Percentiles rank a stretch among this genome's conserved stretches.
Evolutionary conservation across 2,329 filamentous ascomycete species (phyloP).

Genomic region (Malbranchea cinnamomea): DNA sequence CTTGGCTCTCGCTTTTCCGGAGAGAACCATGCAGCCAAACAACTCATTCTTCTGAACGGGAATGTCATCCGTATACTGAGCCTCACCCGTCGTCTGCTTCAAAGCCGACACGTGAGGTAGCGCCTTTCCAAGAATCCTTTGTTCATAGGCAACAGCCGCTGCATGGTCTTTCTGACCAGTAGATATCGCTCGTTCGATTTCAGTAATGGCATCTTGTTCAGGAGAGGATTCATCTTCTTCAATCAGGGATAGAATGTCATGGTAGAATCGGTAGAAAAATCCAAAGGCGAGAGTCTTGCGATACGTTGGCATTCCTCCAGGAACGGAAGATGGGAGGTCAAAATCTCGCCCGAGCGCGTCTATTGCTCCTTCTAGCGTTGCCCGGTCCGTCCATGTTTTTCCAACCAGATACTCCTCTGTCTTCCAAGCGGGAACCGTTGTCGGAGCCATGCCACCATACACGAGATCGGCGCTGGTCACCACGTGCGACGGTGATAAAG

Average conservation of each 20-base stretch:
- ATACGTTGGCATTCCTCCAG: slow-evolving; percentile 95
- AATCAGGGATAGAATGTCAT: slow-evolving; percentile 57
- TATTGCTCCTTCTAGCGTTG: slow-evolving; percentile 82
- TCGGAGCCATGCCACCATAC: slow-evolving; percentile 90
- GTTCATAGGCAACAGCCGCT: slow-evolving; percentile 60
- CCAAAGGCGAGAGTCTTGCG: slow-evolving; percentile 77
- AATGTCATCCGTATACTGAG: slow-evolving; percentile 93
- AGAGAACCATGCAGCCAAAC: slow-evolving; percentile 75
- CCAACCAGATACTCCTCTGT: slow-evolving; percentile 61
- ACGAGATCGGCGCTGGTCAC: slow-evolving; percentile 67
- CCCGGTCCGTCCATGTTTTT: slow-evolving; percentile 63
- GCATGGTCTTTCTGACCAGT: slow-evolving; percentile 63
- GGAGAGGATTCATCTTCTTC: slow-evolving; percentile 34
- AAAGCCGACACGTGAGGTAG: slow-evolving; percentile 77
- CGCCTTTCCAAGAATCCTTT: slow-evolving; percentile 73
- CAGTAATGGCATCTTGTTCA: slow-evolving; percentile 62
- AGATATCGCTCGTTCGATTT: slow-evolving; percentile 76
- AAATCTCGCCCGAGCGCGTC: slow-evolving; percentile 81
- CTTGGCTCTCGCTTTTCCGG: slow-evolving; percentile 76
- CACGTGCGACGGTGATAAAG: slow-evolving; percentile 50
- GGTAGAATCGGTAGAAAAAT: slow-evolving; percentile 96
- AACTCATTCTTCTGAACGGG: slow-evolving; percentile 76
- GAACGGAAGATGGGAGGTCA: slow-evolving; percentile 74
- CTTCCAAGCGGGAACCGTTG: slow-evolving; percentile 72
- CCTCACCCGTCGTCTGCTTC: slow-evolving; percentile 87